phyloP scores from a whole-genome alignment of 148 eudicot species.

The Arctostaphylos glauca region DNA sequence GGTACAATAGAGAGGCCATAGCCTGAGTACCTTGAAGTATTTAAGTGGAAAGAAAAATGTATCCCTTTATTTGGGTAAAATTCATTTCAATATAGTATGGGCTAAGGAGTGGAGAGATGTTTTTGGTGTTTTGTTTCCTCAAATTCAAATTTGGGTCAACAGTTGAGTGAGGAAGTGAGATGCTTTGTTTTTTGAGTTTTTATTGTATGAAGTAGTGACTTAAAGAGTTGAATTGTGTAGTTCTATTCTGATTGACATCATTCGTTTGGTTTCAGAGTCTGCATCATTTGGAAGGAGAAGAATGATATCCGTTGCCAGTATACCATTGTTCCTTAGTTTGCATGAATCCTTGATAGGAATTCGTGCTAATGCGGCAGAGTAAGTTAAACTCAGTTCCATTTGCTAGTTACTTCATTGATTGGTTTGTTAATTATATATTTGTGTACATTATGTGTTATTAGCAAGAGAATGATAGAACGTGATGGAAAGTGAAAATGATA shows the following conservation, averaged over 20 bases:
- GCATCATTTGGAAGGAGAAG: conserved; percentile 48
- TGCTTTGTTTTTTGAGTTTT: background rate
- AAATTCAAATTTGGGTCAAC: background rate
- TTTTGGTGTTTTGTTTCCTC: background rate
- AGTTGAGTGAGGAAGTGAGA: background rate
- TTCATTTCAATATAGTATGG: background rate
- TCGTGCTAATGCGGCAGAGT: conserved; percentile 48
- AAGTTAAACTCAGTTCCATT: conserved; percentile 20
- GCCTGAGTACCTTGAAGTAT: background rate
- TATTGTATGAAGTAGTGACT: background rate
- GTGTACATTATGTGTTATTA: background rate
- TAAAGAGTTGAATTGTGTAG: background rate
- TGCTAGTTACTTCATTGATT: background rate
- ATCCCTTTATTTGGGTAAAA: background rate
- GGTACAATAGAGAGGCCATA: background rate
- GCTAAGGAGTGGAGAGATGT: background rate
- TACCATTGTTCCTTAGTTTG: conserved; percentile 40
- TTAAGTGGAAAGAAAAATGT: background rate
- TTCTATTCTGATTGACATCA: background rate
- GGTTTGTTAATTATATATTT: background rate
- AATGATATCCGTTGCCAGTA: conserved; percentile 32
- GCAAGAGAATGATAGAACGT: background rate
- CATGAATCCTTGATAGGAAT: conserved; percentile 19
- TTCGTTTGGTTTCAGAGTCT: conserved; percentile 22
- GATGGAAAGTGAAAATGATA: background rate